Evolutionary conservation across 2,329 filamentous ascomycete genomes (phyloP).

Genomic region (Penicillium rolfsii): DNA sequence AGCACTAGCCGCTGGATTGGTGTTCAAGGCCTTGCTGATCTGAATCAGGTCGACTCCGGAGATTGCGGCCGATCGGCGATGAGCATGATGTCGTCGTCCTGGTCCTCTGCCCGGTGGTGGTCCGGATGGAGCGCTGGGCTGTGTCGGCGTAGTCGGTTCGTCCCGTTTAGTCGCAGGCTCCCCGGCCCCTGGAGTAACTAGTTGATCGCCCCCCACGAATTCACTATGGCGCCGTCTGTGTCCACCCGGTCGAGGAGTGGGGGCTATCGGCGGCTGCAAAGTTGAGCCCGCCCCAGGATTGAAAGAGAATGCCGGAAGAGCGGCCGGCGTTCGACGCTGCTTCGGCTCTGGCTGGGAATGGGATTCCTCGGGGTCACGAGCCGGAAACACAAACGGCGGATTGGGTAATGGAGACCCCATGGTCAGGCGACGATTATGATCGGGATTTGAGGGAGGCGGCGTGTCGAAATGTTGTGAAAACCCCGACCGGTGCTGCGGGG

Average conservation of each 20-base stretch:
- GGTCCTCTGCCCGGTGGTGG: constrained; percentile 51
- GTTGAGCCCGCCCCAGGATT: constrained; percentile 38
- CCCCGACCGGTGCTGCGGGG: constrained; percentile 36
- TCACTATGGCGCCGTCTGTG: constrained; percentile 82
- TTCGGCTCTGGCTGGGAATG: constrained; percentile 44
- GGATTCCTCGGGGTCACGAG: constrained; percentile 44
- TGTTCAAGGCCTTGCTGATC: constrained; percentile 51
- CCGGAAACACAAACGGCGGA: constrained; percentile 68
- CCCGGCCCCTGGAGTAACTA: constrained; percentile 63
- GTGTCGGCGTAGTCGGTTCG: constrained; percentile 25
- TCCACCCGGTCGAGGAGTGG: constrained; percentile 60
- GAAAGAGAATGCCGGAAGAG: constrained; percentile 45
- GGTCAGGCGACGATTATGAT: constrained; percentile 31
- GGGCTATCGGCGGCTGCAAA: constrained; percentile 58
- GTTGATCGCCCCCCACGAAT: constrained; percentile 71
- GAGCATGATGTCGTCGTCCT: constrained; percentile 70
- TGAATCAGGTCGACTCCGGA: constrained; percentile 77
- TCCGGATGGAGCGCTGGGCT: constrained; percentile 39
- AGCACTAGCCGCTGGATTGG: constrained; percentile 60
- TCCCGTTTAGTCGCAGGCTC: constrained; percentile 51
- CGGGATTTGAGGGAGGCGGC: constrained; percentile 20
- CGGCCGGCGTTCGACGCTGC: constrained; percentile 46
- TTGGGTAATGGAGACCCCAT: constrained; percentile 55
- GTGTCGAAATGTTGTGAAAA: constrained; percentile 36
- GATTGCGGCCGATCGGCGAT: constrained; percentile 78